Base-by-base conservation (phyloP, 352 stramenopile genomes). In the Pythium folliculosum region DNA sequence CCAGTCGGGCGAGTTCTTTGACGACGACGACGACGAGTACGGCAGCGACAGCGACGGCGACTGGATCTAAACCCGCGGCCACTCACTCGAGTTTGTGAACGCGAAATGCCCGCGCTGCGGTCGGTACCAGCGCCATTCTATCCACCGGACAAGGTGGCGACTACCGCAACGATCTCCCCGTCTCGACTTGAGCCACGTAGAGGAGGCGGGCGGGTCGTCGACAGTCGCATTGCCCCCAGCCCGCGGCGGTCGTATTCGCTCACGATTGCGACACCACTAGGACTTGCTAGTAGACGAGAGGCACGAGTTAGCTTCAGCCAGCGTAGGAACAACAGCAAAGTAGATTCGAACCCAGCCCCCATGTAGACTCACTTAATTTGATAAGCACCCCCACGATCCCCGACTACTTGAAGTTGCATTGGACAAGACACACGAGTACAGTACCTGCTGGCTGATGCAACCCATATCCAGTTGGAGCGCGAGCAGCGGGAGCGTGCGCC, bases 41-140 rank as follows among this genome's bases (percentile, higher is more conserved):
- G 37, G 37, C 37, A 81, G 88, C 58, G 81, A 91, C 45, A 90
- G 79, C 38, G 85, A 94, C 65, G 84, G 82, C 49, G 85, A 94
- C 71, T 90, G 80, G 82, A 89, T 91, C 71, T 90, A 88, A 32
- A 23, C 22, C 6, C 12, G 6, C 12, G 35, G 35, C 6, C 35
- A 40, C 35, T 40, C 35, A 40, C 35, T 12, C 35, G 6, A 6
- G 35, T 12, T 40, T 40, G 6, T 32, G 27, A 32, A 32, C 27
- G 27, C 27, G 27, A 32, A 32, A 32, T 32, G 27, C 27, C 27
- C 27, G n/a, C 27, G 27, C 27, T 32, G 27, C 27, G 27, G 27
- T 32, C 5, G 27, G 27, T 43, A 5, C 9, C 37, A 43, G 37
- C 37, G 37, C 37, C 14, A 5, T 7, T 43, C 37, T 2, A 12